phyloP scores from a whole-genome alignment of 805 yeast genomes.

The Myxozyma kluyveri region DNA sequence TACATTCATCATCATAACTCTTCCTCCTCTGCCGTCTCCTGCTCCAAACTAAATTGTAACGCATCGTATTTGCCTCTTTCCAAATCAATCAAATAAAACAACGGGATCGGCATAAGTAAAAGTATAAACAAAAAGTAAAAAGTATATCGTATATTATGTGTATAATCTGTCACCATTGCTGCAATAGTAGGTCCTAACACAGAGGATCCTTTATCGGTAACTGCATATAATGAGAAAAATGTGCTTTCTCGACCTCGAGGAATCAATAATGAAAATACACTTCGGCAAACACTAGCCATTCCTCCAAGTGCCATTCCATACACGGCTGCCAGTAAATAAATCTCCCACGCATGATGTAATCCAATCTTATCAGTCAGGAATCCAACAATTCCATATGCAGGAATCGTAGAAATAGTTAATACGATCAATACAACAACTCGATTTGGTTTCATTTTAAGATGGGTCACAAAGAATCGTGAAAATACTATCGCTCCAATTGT shows the following conservation, averaged over 20 bases:
- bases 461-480: conserved; percentile 12
- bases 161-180: conserved; percentile 68
- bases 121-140: conserved; percentile 61
- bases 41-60: conserved; percentile 40
- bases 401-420: conserved; percentile 62
- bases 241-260: conserved; percentile 74
- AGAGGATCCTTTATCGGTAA: conserved; percentile 78
- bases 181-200: conserved; percentile 69
- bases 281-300: conserved; percentile 63
- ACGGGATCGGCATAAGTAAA: conserved; percentile 54
- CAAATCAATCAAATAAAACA: conserved; percentile 55
- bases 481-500: conserved; percentile 61
- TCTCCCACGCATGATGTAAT: conserved; percentile 60
- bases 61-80: conserved; percentile 63
- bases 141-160: conserved; percentile 71
- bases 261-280: conserved; percentile 63
- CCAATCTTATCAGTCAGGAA: conserved; percentile 57
- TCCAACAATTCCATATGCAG: conserved; percentile 68
- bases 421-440: conserved; percentile 52
- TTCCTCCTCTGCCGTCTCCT: conserved; percentile 27
- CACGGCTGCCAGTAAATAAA: conserved; percentile 68
- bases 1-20: neutral
- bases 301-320: conserved; percentile 77
- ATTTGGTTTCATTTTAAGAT: conserved; percentile 41
- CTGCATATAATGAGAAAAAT: conserved; percentile 70